These are phyloP conservation scores for Collybiopsis confluens DNA, from an alignment of 768 basidiomycete genomes.

Conservation along the genomic window DNA sequence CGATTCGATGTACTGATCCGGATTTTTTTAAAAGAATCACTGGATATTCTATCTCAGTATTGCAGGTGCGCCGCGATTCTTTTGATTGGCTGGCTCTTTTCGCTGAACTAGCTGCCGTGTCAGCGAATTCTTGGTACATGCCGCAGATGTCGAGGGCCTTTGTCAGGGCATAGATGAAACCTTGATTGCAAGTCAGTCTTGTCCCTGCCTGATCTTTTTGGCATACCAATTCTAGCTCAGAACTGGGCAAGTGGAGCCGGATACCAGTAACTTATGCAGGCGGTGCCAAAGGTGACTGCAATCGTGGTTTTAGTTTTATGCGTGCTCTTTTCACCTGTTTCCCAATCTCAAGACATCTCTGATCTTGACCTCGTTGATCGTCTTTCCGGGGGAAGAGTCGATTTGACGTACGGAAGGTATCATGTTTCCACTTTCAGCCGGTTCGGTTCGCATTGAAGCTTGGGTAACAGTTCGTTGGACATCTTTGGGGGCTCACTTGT, in stretches of 20 bases:
- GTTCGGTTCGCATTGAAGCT: not conserved
- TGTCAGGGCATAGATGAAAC: constrained; percentile 95
- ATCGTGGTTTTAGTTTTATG: not conserved
- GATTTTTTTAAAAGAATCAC: constrained; percentile 53
- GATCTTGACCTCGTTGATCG: constrained; percentile 79
- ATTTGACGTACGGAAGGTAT: constrained; percentile 37
- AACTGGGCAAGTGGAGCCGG: constrained; percentile 84
- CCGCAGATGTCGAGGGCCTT: constrained; percentile 97
- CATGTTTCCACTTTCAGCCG: not conserved
- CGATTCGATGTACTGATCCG: not conserved
- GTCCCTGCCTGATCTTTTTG: not conserved
- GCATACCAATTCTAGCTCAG: constrained; percentile 35
- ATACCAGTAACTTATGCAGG: constrained; percentile 97
- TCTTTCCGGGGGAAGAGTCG: constrained; percentile 77
- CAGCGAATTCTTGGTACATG: constrained; percentile 93
- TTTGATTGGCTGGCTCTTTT: not conserved
- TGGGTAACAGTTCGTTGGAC: constrained; percentile 40
- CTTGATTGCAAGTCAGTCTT: constrained; percentile 67
- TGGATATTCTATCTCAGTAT: constrained; percentile 71
- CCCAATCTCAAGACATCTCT: constrained; percentile 53
- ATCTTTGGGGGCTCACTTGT: constrained; percentile 56
- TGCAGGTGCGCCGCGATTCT: constrained; percentile 57
- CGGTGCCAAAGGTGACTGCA: constrained; percentile 76
- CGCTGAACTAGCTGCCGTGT: not conserved
- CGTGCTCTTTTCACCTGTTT: not conserved